Evolutionary conservation across 228 moss, liverwort and hornwort species (phyloP).

Genomic region (Sphagnum fallax): DNA sequence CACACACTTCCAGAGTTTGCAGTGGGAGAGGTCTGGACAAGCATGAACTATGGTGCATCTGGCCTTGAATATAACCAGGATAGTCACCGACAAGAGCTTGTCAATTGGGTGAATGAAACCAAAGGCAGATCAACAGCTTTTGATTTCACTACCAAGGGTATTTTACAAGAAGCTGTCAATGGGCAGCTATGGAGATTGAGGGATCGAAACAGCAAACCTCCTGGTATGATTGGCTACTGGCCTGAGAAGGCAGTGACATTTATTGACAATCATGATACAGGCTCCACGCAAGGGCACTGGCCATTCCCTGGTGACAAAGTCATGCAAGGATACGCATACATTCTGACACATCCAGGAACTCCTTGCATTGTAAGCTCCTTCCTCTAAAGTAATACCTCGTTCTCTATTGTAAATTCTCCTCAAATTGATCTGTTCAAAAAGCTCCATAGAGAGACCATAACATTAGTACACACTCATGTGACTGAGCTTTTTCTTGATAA

Average conservation of each 20-base stretch:
- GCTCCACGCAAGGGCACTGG: constrained; percentile 68
- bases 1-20: constrained; percentile 57
- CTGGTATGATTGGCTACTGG: constrained; percentile 75
- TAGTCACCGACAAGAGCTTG: constrained; percentile 63
- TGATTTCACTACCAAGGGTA: constrained; percentile 94
- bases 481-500: background rate
- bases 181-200: constrained; percentile 63
- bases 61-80: constrained; percentile 83
- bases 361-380: constrained; percentile 58
- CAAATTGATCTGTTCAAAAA: background rate
- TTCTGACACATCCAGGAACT: constrained; percentile 62
- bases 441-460: background rate
- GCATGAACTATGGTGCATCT: constrained; percentile 46
- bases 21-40: constrained; percentile 84
- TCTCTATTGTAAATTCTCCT: background rate
- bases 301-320: constrained; percentile 59
- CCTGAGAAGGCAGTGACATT: constrained; percentile 70
- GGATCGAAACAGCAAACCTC: constrained; percentile 47
- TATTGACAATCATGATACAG: constrained; percentile 76
- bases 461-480: background rate
- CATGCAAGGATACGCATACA: constrained; percentile 80
- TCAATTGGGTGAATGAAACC: constrained; percentile 74
- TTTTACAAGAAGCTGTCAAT: constrained; percentile 74
- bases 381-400: background rate
- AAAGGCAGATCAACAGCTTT: constrained; percentile 49